Evolutionary conservation across 169 alveolate species (phyloP), one percentile per base, ranked within the genome.

Genomic region (Plasmodium coatneyi): DNA sequence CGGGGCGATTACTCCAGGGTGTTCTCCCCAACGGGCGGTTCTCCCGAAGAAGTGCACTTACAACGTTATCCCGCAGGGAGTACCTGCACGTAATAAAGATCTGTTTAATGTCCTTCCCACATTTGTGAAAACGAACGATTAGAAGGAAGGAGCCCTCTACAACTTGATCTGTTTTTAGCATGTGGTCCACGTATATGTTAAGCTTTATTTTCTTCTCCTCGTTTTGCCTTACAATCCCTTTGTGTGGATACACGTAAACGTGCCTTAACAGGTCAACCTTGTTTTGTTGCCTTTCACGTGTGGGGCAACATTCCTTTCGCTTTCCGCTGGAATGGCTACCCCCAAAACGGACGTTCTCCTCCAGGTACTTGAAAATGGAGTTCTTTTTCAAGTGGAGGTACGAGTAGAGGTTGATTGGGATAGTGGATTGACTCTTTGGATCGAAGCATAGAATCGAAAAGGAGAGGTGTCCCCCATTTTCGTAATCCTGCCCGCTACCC

Each of bases 351-450:
- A 84, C 60, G 60, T 84, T 84, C 34, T 84, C 86, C 43, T 84
- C 93, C 5, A 84, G n/a, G 79, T 84, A 74, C 80, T 84, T 84
- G 43, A 84, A 84, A 34, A 84, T 84, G 0, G 86, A 32, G 28
- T 66, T 84, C 52, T 84, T 49, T n/a, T 74, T 84, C 28, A 84
- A 5, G n/a, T 84, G 93, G 32, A 84, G 43, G 41, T 30, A 84
- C 7, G 93, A 84, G 41, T 84, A 84, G 39, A 84, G 54, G 43
- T 84, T 72, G 25, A 84, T 14, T 49, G 93, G 93, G 22, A 84
- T 70, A n/a, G 81, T 71, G 19, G 72, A 46, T 3, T 74, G 54
- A 6, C 25, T 84, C 56, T n/a, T 74, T 6, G 78, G 6, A 30
- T 84, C 93, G 19, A 49, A 43, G 66, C 93, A 84, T 16, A 84